Evolutionary conservation across 2,329 filamentous ascomycete genomes (phyloP).

Genomic region (Clonostachys rhizophaga): DNA sequence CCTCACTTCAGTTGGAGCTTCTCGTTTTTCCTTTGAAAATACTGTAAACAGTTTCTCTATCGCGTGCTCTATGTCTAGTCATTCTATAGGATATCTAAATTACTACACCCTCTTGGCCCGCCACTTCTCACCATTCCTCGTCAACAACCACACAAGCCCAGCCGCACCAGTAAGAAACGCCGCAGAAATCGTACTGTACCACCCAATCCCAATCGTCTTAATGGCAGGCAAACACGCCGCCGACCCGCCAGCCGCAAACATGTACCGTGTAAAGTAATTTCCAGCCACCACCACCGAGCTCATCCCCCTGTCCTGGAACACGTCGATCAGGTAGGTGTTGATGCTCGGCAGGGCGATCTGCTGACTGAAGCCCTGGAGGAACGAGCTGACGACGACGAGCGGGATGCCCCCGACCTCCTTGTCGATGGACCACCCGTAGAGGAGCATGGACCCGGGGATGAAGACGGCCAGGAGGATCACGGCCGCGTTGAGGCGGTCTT

Average conservation of each 20-base stretch:
- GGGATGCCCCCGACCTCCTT: constrained; percentile 38
- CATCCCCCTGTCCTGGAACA: constrained; percentile 52
- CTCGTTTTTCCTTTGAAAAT: too few species aligned
- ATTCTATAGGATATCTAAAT: too few species aligned
- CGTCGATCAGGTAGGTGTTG: constrained; percentile 71
- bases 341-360: constrained; percentile 67
- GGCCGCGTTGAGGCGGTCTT: constrained; percentile 58
- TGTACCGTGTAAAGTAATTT: constrained; percentile 70
- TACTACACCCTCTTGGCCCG: background rate
- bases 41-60: too few species aligned
- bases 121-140: constrained; percentile 9
- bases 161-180: constrained; percentile 9
- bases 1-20: too few species aligned
- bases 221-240: constrained; percentile 67
- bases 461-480: constrained; percentile 46
- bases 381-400: constrained; percentile 64
- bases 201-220: constrained; percentile 66
- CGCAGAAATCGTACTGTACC: constrained; percentile 58
- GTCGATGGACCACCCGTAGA: constrained; percentile 46
- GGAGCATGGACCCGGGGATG: constrained; percentile 53
- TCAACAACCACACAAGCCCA: constrained; percentile 7
- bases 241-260: constrained; percentile 64
- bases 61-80: too few species aligned
- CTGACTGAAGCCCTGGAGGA: constrained; percentile 65
- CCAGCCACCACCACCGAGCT: constrained; percentile 68